Percentiles rank a stretch among this genome's conserved stretches.
Evolutionary conservation across 2,329 filamentous ascomycete species (phyloP).

Genomic region (Ambrosiella beaveri): DNA sequence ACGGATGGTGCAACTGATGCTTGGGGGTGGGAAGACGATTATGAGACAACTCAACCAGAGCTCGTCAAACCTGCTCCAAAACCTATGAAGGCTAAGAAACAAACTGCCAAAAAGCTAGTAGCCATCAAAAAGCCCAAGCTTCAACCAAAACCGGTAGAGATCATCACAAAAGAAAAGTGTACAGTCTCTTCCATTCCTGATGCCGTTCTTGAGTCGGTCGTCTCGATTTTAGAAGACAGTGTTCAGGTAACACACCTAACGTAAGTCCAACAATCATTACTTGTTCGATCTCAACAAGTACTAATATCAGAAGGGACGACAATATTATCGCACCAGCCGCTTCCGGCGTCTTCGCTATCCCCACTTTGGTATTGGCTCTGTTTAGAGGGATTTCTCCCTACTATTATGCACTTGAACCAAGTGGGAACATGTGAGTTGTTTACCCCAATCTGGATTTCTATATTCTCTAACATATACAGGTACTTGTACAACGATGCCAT

Average conservation of each 20-base stretch:
- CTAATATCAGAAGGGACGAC: slow-evolving; percentile 22
- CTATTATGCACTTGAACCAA: slow-evolving; percentile 47
- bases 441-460: not conserved
- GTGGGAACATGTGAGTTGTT: slow-evolving; percentile 43
- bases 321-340: slow-evolving; percentile 50
- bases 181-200: slow-evolving; percentile 78
- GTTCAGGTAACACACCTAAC: slow-evolving; percentile 38
- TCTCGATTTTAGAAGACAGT: slow-evolving; percentile 41
- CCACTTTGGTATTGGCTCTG: slow-evolving; percentile 57
- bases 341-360: slow-evolving; percentile 51
- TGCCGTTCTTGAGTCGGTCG: slow-evolving; percentile 51
- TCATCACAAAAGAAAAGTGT: slow-evolving; percentile 73
- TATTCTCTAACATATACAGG: slow-evolving; percentile 21
- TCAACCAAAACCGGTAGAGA: slow-evolving; percentile 34
- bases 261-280: slow-evolving; percentile 19
- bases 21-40: slow-evolving; percentile 74
- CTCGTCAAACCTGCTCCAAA: not conserved
- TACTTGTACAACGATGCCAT: slow-evolving; percentile 51
- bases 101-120: slow-evolving; percentile 4
- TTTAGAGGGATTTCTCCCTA: slow-evolving; percentile 61
- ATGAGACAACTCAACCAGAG: slow-evolving; percentile 17
- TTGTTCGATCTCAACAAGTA: not conserved
- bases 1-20: slow-evolving; percentile 41
- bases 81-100: not conserved
- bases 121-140: slow-evolving; percentile 15